These are phyloP conservation scores for Verticillium dahliae DNA, from an alignment of 2,329 filamentous ascomycete species.

Conservation along the genomic window DNA sequence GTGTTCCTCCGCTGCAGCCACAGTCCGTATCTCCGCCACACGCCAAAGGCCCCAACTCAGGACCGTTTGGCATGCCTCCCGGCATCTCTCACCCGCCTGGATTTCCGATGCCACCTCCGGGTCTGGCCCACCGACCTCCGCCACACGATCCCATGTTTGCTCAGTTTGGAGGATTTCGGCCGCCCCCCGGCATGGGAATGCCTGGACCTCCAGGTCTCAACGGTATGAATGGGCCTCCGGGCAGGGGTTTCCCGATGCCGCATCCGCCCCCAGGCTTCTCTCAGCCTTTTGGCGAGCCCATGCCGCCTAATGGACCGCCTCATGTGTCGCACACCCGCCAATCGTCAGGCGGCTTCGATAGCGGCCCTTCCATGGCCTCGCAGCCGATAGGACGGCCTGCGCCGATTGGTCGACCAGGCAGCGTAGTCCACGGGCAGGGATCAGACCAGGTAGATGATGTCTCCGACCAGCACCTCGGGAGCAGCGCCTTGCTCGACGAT, in stretches of 20 bases:
- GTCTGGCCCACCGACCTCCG: constrained; percentile 37
- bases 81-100: constrained; percentile 49
- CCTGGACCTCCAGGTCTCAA: constrained; percentile 46
- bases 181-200: constrained; percentile 34
- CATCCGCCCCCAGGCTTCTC: constrained; percentile 49
- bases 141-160: constrained; percentile 44
- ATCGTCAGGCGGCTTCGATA: constrained; percentile 62
- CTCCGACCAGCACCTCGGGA: constrained; percentile 75
- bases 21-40: constrained; percentile 60
- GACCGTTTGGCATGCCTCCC: constrained; percentile 52
- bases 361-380: constrained; percentile 22
- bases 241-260: constrained; percentile 31
- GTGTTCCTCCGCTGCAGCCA: constrained; percentile 23
- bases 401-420: constrained; percentile 82
- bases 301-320: constrained; percentile 32
- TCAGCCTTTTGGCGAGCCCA: constrained; percentile 32
- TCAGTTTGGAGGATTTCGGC: constrained; percentile 36
- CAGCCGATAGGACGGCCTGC: constrained; percentile 76
- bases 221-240: constrained; percentile 11
- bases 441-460: constrained; percentile 59
- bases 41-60: constrained; percentile 31
- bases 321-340: constrained; percentile 65
- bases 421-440: constrained; percentile 51
- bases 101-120: constrained; percentile 28
- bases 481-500: constrained; percentile 80